Evolutionary conservation across 805 yeast genomes (phyloP).

Genomic region (Candida alai): DNA sequence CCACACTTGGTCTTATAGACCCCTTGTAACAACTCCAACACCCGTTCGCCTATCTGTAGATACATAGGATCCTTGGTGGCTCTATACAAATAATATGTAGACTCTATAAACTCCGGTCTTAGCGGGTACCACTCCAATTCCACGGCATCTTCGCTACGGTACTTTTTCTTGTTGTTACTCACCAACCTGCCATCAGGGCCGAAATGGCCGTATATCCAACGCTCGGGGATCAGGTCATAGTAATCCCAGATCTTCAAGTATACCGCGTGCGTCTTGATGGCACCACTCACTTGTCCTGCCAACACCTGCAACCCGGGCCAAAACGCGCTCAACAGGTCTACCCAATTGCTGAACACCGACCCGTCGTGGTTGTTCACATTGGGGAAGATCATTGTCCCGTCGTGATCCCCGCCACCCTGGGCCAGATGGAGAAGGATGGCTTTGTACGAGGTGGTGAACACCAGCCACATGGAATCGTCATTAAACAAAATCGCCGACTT

Average conservation of each 20-base stretch:
- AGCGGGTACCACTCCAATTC: constrained; percentile 87
- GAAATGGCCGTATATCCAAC: constrained; percentile 54
- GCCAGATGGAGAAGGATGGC: constrained; percentile 49
- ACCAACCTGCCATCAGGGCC: constrained; percentile 1
- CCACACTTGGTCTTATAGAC: constrained; percentile 69
- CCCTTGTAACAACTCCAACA: constrained; percentile 52
- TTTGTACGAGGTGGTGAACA: constrained; percentile 46
- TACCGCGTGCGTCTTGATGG: constrained; percentile 56
- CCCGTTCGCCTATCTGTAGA: constrained; percentile 66
- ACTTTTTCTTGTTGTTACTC: not conserved
- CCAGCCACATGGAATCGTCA: constrained; percentile 62
- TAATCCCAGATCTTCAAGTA: constrained; percentile 75
- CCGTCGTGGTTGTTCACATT: constrained; percentile 61
- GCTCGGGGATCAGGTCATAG: constrained; percentile 81
- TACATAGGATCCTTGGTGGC: constrained; percentile 87
- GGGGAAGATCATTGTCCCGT: constrained; percentile 41
- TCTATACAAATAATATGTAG: constrained; percentile 75
- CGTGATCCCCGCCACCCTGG: constrained; percentile 20
- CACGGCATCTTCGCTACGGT: constrained; percentile 22
- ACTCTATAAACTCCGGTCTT: constrained; percentile 88
- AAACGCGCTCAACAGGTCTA: constrained; percentile 83
- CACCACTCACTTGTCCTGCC: constrained; percentile 69
- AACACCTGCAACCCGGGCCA: constrained; percentile 83
- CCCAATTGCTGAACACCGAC: constrained; percentile 54
- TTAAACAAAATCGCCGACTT: constrained; percentile 68